These are phyloP conservation scores for Candida stauntonica DNA, from an alignment of 805 yeast genomes.

Conservation along the genomic window DNA sequence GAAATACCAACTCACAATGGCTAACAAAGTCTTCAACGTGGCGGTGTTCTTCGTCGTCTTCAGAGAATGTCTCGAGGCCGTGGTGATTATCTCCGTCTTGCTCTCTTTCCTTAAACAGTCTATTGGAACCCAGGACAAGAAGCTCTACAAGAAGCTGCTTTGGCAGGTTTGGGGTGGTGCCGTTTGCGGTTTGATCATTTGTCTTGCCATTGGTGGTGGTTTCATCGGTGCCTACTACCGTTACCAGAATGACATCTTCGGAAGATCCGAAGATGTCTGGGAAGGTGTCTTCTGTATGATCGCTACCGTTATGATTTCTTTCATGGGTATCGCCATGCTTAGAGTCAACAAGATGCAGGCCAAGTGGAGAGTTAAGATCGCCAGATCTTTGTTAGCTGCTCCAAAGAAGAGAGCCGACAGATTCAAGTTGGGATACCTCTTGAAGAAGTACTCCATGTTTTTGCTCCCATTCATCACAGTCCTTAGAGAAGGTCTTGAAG, in stretches of 20 bases:
- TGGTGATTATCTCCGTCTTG: constrained; percentile 84
- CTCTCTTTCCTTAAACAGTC: constrained; percentile 90
- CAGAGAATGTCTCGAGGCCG: constrained; percentile 93
- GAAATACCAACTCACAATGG: constrained; percentile 2
- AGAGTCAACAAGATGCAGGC: constrained; percentile 94
- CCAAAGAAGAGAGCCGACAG: constrained; percentile 48
- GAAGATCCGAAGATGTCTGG: constrained; percentile 88
- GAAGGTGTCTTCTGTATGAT: constrained; percentile 92
- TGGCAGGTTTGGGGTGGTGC: constrained; percentile 89
- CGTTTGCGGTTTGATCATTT: constrained; percentile 62
- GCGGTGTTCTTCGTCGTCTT: constrained; percentile 82
- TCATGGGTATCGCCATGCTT: constrained; percentile 96
- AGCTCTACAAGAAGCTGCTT: constrained; percentile 55
- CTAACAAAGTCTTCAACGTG: constrained; percentile 30
- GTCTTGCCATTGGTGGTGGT: constrained; percentile 85
- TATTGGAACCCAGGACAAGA: constrained; percentile 50
- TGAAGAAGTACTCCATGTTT: constrained; percentile 82
- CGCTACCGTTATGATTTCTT: constrained; percentile 82
- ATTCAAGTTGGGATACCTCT: constrained; percentile 48
- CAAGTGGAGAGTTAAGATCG: constrained; percentile 95
- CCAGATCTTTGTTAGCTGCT: constrained; percentile 66
- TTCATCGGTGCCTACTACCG: constrained; percentile 92
- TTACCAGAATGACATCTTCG: constrained; percentile 78
- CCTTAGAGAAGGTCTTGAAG: constrained; percentile 95
- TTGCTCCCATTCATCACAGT: constrained; percentile 86